Percentiles rank a stretch among this genome's conserved stretches.
Evolutionary conservation across 306 rosid species (phyloP).

Genomic region (Ziziphus jujuba): DNA sequence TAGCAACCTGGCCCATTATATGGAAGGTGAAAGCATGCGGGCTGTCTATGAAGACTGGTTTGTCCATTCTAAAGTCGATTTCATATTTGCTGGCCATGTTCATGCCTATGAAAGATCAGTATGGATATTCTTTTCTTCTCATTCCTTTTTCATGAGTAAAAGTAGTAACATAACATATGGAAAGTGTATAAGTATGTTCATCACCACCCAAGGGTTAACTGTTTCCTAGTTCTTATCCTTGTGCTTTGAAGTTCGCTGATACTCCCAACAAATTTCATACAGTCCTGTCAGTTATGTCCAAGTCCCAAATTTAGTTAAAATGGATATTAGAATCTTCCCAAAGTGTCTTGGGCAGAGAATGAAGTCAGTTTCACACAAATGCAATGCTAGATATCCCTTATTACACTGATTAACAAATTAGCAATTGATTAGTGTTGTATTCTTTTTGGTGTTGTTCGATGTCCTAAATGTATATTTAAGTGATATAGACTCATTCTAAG

Average conservation of each 20-base stretch:
- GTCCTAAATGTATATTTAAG: too few species aligned
- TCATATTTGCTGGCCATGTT: constrained; percentile 67
- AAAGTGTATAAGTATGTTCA: background rate
- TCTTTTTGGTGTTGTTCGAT: too few species aligned
- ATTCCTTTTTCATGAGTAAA: background rate
- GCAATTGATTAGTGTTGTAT: too few species aligned
- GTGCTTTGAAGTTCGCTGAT: background rate
- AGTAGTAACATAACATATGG: background rate
- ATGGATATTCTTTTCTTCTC: constrained; percentile 14
- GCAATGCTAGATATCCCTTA: background rate
- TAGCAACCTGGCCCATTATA: constrained; percentile 56
- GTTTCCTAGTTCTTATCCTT: background rate
- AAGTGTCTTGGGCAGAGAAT: background rate
- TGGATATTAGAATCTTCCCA: background rate
- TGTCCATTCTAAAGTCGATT: constrained; percentile 49
- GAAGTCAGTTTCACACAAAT: background rate
- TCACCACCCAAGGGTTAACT: background rate
- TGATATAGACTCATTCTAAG: too few species aligned
- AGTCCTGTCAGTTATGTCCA: background rate
- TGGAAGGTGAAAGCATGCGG: constrained; percentile 75
- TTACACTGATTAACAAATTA: background rate
- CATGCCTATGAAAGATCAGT: constrained; percentile 77
- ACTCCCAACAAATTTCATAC: background rate
- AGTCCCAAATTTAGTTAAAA: background rate
- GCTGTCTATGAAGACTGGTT: constrained; percentile 54